These are phyloP conservation scores for Pythium rishiriense DNA, from an alignment of 352 stramenopile genomes.

Conservation along the genomic window DNA sequence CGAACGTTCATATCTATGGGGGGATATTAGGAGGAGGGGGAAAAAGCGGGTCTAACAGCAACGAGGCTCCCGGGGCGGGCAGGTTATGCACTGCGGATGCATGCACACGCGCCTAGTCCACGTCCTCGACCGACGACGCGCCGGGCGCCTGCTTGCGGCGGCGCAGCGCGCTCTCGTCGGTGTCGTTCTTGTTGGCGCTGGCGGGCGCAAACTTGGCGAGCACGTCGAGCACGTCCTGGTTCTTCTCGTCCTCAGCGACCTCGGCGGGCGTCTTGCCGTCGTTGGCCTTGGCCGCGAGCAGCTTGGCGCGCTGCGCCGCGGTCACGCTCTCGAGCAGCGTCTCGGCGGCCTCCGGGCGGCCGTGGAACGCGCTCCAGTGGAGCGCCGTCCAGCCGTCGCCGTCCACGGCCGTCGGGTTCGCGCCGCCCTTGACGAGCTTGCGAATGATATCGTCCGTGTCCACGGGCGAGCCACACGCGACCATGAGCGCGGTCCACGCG, in stretches of 20 bases:
- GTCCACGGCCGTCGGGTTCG: slow-evolving; percentile 62
- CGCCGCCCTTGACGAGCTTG: slow-evolving; percentile 56
- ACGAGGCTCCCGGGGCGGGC: too few relatives aligned
- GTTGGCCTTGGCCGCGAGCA: slow-evolving; percentile 53
- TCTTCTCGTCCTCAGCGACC: slow-evolving; percentile 69
- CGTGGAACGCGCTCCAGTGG: slow-evolving; percentile 86
- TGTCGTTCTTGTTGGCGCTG: slow-evolving; percentile 17
- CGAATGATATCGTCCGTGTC: slow-evolving; percentile 83
- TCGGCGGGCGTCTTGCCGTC: slow-evolving; percentile 68
- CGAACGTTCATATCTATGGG: too few relatives aligned
- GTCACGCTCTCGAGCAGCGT: slow-evolving; percentile 50
- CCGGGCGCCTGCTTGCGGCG: slow-evolving; percentile 46
- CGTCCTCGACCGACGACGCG: slow-evolving; percentile 64
- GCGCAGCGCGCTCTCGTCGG: slow-evolving; percentile 45
- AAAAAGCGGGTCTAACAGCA: too few relatives aligned
- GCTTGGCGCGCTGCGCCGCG: slow-evolving; percentile 35
- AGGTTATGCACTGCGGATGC: too few relatives aligned
- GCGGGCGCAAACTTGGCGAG: slow-evolving; percentile 35
- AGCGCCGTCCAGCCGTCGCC: slow-evolving; percentile 80
- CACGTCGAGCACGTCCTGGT: slow-evolving; percentile 67
- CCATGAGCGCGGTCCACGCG: slow-evolving; percentile 83
- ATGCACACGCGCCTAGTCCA: slow-evolving; percentile 72
- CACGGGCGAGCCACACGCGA: slow-evolving; percentile 74
- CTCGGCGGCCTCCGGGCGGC: slow-evolving; percentile 65
- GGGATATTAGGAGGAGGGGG: too few relatives aligned